Conservation (phyloP, 2,329 filamentous ascomycete species). For the Podosphaera leucotricha region DNA sequence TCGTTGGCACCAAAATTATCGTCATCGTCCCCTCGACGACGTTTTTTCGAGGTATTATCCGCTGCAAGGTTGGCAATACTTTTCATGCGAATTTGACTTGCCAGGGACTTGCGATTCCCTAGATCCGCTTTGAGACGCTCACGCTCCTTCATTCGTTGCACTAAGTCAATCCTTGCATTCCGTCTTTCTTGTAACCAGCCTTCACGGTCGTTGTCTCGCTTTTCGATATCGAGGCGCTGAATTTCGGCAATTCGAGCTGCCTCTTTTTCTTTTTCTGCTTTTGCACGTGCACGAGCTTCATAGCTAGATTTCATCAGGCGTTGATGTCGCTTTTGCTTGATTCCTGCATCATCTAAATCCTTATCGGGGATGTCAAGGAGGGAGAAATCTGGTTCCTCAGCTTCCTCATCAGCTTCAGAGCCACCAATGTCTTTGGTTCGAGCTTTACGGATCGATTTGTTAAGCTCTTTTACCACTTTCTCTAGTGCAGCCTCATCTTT, state of each 20-base stretch:
- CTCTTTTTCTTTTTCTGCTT: constrained; percentile 85
- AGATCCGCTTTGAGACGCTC: constrained; percentile 84
- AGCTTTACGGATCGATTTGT: constrained; percentile 71
- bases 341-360: constrained; percentile 67
- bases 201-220: constrained; percentile 63
- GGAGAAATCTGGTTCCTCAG: constrained; percentile 64
- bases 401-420: constrained; percentile 52
- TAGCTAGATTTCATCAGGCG: constrained; percentile 83
- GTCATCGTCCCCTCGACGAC: constrained; percentile 69
- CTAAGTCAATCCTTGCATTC: constrained; percentile 40
- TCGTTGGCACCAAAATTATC: constrained; percentile 95
- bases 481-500: constrained; percentile 79
- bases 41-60: constrained; percentile 64
- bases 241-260: constrained; percentile 66
- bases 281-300: constrained; percentile 78
- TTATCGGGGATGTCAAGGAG: constrained; percentile 78
- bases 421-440: constrained; percentile 83
- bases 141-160: constrained; percentile 78
- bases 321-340: constrained; percentile 87
- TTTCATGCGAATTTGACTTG: constrained; percentile 95
- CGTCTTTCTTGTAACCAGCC: constrained; percentile 69
- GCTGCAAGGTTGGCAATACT: constrained; percentile 88
- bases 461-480: constrained; percentile 64
- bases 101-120: constrained; percentile 87
- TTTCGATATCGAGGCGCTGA: constrained; percentile 60